Evolutionary conservation across 2,329 filamentous ascomycete genomes (phyloP).

Genomic region (Akanthomyces lecanii): DNA sequence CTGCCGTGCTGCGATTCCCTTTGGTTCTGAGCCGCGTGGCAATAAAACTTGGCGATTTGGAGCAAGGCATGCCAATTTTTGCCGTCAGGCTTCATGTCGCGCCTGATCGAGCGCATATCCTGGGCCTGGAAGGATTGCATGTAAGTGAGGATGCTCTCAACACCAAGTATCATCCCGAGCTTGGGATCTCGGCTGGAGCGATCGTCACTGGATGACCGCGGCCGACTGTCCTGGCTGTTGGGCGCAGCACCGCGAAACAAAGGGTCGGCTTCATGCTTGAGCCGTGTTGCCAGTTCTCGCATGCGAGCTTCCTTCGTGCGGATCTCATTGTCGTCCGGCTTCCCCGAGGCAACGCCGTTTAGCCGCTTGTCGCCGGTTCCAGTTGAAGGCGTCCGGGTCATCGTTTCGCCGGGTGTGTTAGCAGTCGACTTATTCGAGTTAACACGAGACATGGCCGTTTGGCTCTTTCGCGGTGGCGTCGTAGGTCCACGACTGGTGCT

Average conservation of each 20-base stretch:
- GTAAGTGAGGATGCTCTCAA: conserved; percentile 50
- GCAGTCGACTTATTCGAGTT: conserved; percentile 50
- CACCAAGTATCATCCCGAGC: conserved; percentile 39
- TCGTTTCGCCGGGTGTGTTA: conserved; percentile 46
- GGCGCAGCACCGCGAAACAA: conserved; percentile 31
- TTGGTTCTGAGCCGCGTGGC: conserved; percentile 35
- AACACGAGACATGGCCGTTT: conserved; percentile 49
- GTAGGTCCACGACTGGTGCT: conserved; percentile 36
- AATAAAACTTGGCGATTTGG: conserved; percentile 39
- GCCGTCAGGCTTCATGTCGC: conserved; percentile 40
- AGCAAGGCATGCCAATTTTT: conserved; percentile 41
- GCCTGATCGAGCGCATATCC: conserved; percentile 36
- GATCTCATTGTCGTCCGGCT: conserved; percentile 26
- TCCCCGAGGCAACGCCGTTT: conserved; percentile 29
- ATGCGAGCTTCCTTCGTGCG: conserved; percentile 36
- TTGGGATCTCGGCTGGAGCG: conserved; percentile 37
- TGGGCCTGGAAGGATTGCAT: conserved; percentile 50
- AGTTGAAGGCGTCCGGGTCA: conserved; percentile 26
- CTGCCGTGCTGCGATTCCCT: conserved; percentile 29
- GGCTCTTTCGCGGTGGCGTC: conserved; percentile 50
- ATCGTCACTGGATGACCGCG: conserved; percentile 21
- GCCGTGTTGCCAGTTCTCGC: conserved; percentile 40
- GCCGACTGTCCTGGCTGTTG: conserved; percentile 21
- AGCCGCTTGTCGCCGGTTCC: conserved; percentile 23
- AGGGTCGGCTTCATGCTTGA: conserved; percentile 52